Base-by-base conservation (phyloP, 306 rosid genomes). In the Hylodesmum podocarpum region DNA sequence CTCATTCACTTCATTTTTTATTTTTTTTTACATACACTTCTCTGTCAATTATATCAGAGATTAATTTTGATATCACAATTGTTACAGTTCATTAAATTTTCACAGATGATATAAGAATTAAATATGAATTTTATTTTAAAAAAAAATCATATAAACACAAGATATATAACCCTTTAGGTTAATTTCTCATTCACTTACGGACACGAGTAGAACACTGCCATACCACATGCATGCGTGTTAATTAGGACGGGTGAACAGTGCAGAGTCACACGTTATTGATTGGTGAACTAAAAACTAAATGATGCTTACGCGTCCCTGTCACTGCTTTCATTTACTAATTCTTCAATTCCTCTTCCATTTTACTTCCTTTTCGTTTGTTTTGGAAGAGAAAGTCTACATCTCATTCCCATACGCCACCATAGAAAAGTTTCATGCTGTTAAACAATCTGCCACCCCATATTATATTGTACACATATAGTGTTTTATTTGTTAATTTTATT, bases 251-350 rank as follows among this genome's bases (percentile, higher is more conserved):
- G 77, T 73, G 18, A 78, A 73, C 77, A 49, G 53, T 70, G 19
- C 58, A 12, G 6, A 16, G 22, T 28, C 73, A 80, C 39, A 76
- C 75, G 68, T 16, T 64, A 80, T 65, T 80, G 73, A 80, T 71
- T 80, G 87, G 72, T 80, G 76, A 84, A 49, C 87, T 15, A 66
- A 54, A 50, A 41, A 33, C 9, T 15, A 47, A 75, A 68, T 54
- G 4, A 50, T 33, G 22, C 13, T 34, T 55, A 62, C 70, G 36
- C 65, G 28, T 19, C 46, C 22, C 24, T 15, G 28, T 19, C 46
- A 22, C 24, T 15, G 44, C 70, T 49, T 44, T 67, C 50, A 14
- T 25, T 40, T 27, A 29, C 0, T 59, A 31, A 7, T 55, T 12
- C 19, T 31, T 18, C n/a, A n/a, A n/a, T n/a, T n/a, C 9, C 13